Conservation (phyloP, 2,329 filamentous ascomycete genomes). For the Paraconiothyrium sp. region DNA sequence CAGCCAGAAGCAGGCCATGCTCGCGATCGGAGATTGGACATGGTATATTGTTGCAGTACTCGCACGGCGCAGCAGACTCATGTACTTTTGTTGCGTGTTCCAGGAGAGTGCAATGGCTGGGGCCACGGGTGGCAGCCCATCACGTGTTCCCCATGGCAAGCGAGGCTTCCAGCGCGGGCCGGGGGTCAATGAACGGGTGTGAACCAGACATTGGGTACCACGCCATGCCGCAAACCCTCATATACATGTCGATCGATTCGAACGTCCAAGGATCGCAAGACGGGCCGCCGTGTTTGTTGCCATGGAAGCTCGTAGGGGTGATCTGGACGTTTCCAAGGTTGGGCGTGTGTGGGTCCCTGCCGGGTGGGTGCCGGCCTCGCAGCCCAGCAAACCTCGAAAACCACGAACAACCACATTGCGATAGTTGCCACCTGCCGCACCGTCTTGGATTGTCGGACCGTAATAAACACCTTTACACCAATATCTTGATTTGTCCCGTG, state of each 20-base stretch:
- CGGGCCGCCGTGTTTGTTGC: no score
- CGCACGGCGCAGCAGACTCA: conserved; percentile 14
- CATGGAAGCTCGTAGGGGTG: not conserved
- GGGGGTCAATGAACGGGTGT: not conserved
- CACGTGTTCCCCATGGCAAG: not conserved
- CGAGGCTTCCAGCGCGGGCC: not conserved
- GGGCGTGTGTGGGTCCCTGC: not conserved
- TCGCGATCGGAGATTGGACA: conserved; percentile 12
- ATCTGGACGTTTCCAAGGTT: no score
- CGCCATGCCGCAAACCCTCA: not conserved
- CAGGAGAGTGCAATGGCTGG: not conserved
- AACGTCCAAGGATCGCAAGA: not conserved
- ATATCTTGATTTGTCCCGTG: conserved; percentile 7
- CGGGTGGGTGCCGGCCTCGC: not conserved
- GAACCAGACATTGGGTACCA: conserved; percentile 1
- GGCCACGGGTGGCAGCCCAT: not conserved
- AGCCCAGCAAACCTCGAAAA: conserved; percentile 2
- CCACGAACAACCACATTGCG: not conserved
- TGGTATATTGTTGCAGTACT: not conserved
- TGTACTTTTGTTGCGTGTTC: not conserved
- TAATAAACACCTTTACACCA: not conserved
- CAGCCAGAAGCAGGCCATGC: conserved; percentile 4
- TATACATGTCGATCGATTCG: conserved; percentile 8
- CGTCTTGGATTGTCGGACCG: not conserved
- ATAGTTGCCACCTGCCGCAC: conserved; percentile 6